Evolutionary conservation across 768 basidiomycete species (phyloP).

Genomic region (Tremella mesenterica): DNA sequence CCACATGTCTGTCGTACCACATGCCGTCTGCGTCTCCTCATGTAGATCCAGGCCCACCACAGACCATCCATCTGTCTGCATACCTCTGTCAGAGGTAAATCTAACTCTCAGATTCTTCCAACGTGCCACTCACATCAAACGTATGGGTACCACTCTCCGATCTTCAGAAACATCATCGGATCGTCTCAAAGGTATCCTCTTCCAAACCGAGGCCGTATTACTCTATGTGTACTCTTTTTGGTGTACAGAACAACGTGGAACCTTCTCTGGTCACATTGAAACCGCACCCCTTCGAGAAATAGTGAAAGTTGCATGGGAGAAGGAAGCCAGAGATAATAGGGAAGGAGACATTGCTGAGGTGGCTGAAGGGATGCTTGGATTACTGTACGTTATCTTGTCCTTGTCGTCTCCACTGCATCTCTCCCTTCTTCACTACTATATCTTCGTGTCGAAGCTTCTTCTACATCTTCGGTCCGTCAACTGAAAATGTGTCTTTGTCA

Average conservation of each 20-base stretch:
- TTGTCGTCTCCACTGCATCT: not conserved
- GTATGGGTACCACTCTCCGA: not conserved
- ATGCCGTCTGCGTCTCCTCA: too few species aligned
- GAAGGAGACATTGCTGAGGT: not conserved
- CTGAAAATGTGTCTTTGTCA: too few species aligned
- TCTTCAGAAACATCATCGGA: slow-evolving; percentile 5
- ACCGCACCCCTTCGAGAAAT: not conserved
- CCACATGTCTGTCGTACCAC: too few species aligned
- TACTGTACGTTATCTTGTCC: not conserved
- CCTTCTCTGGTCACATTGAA: not conserved
- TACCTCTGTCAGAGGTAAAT: too few species aligned
- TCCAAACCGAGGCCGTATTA: slow-evolving; percentile 29
- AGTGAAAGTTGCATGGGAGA: not conserved
- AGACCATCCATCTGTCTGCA: too few species aligned
- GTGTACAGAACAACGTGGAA: slow-evolving; percentile 26
- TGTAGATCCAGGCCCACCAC: too few species aligned
- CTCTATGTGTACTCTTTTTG: slow-evolving; percentile 33
- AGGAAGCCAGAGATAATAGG: not conserved
- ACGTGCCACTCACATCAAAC: not conserved
- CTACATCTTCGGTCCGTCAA: too few species aligned
- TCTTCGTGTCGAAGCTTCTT: too few species aligned
- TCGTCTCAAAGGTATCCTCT: slow-evolving; percentile 25
- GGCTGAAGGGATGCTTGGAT: not conserved
- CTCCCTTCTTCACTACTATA: too few species aligned
- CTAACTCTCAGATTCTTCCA: not conserved